phyloP scores from a whole-genome alignment of 495 filamentous ascomycete species.

The Neurospora terricola region DNA sequence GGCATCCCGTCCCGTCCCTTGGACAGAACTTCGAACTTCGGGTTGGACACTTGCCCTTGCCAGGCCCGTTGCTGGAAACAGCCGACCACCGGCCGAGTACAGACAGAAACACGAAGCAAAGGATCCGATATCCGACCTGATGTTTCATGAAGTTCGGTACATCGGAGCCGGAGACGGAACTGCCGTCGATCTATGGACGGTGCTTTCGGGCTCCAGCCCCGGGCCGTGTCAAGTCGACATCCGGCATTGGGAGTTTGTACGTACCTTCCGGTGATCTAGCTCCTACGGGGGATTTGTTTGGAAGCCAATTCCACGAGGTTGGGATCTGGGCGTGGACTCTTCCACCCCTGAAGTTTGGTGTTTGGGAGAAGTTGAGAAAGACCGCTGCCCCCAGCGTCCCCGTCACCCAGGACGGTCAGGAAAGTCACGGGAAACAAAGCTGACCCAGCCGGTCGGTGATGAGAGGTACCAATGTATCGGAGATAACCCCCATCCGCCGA shows the following conservation, averaged over 20 bases:
- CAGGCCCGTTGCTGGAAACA: neutral
- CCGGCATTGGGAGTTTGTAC: neutral
- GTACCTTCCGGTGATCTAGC: too few relatives aligned
- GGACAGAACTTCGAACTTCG: neutral
- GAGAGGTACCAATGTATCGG: neutral
- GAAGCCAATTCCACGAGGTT: neutral
- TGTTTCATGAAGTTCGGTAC: neutral
- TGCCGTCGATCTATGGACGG: neutral
- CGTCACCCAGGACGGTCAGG: neutral
- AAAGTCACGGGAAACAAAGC: neutral
- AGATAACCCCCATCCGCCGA: neutral
- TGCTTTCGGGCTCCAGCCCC: neutral
- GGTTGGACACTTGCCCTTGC: neutral
- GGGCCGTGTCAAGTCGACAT: neutral
- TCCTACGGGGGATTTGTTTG: neutral
- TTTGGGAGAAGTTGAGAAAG: neutral
- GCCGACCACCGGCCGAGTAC: neutral
- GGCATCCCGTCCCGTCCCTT: neutral
- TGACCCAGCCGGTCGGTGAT: neutral
- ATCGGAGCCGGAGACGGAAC: neutral
- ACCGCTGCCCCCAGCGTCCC: neutral
- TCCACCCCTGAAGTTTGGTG: neutral
- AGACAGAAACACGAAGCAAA: accelerated
- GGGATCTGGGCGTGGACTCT: neutral
- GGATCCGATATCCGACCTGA: neutral